Evolutionary conservation across 1,139 yeast species (phyloP).

Genomic region (Scheffersomyces illinoinensis): DNA sequence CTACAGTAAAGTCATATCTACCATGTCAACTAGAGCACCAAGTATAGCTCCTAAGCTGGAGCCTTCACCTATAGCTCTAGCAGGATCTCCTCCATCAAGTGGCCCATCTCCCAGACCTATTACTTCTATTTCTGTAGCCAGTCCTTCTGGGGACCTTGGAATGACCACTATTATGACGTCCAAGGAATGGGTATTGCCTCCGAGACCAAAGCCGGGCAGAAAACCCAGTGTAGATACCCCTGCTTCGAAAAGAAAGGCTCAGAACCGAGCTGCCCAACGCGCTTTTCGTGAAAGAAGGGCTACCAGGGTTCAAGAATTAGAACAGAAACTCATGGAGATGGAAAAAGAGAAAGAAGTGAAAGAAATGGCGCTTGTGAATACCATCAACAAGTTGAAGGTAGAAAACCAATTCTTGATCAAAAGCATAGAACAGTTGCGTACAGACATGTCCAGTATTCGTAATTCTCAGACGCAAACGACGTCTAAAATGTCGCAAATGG

Average conservation of each 20-base stretch:
- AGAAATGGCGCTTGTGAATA: conserved; percentile 60
- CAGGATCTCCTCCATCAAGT: conserved; percentile 21
- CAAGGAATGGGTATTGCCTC: conserved; percentile 90
- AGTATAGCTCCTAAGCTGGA: conserved; percentile 43
- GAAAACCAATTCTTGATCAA: conserved; percentile 42
- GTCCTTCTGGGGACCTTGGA: background rate
- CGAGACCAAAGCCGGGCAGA: conserved; percentile 87
- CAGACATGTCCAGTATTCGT: conserved; percentile 11
- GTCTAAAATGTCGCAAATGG: background rate
- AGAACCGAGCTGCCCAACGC: conserved; percentile 92
- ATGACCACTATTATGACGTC: conserved; percentile 61
- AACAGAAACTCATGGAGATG: conserved; percentile 53
- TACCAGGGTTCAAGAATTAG: conserved; percentile 52
- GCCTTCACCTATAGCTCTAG: conserved; percentile 31
- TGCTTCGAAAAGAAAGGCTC: conserved; percentile 82
- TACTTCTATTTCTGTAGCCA: conserved; percentile 4
- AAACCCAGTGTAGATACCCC: conserved; percentile 79
- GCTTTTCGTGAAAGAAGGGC: conserved; percentile 88
- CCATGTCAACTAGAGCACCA: conserved; percentile 27
- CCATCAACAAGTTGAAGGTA: conserved; percentile 39
- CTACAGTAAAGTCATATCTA: background rate
- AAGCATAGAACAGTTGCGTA: conserved; percentile 37
- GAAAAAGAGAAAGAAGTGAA: conserved; percentile 64
- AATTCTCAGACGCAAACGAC: background rate
- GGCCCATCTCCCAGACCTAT: conserved; percentile 1